phyloP scores from a whole-genome alignment of 2,329 filamentous ascomycete species.

The Monilinia polystroma region DNA sequence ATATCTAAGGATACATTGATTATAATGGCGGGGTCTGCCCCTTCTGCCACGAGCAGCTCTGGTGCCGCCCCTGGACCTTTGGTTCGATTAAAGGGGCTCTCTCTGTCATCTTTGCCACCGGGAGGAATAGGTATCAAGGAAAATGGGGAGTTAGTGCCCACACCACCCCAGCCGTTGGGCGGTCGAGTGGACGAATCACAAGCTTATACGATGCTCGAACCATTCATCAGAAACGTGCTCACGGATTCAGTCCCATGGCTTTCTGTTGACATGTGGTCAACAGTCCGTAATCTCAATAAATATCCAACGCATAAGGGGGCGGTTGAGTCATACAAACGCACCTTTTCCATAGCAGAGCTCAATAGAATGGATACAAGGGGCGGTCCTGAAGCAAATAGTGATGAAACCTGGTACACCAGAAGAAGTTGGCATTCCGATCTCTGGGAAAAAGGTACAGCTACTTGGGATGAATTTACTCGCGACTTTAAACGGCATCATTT shows the following conservation, averaged over 20 bases:
- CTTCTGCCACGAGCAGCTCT: not conserved
- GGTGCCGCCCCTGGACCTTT: conserved; percentile 45
- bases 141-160: conserved; percentile 15
- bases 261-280: conserved; percentile 47
- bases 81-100: conserved; percentile 55
- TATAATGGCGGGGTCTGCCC: conserved; percentile 10
- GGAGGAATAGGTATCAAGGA: conserved; percentile 32
- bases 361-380: conserved; percentile 41
- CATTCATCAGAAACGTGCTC: conserved; percentile 54
- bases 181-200: conserved; percentile 23
- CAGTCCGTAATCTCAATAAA: conserved; percentile 48
- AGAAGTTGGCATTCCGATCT: conserved; percentile 59
- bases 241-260: conserved; percentile 56
- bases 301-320: conserved; percentile 50
- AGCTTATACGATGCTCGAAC: conserved; percentile 41
- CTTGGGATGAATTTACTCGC: conserved; percentile 61
- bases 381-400: conserved; percentile 37
- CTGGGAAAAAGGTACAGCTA: conserved; percentile 53
- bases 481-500: conserved; percentile 60
- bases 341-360: conserved; percentile 48
- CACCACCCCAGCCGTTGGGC: not conserved
- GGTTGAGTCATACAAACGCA: conserved; percentile 55
- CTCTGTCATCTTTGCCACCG: conserved; percentile 49
- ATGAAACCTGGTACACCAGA: conserved; percentile 64
- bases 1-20: not conserved